Percentiles rank a stretch among this genome's conserved stretches.
Conservation (phyloP, 805 yeast species). For the Yarrowia osloensis region DNA sequence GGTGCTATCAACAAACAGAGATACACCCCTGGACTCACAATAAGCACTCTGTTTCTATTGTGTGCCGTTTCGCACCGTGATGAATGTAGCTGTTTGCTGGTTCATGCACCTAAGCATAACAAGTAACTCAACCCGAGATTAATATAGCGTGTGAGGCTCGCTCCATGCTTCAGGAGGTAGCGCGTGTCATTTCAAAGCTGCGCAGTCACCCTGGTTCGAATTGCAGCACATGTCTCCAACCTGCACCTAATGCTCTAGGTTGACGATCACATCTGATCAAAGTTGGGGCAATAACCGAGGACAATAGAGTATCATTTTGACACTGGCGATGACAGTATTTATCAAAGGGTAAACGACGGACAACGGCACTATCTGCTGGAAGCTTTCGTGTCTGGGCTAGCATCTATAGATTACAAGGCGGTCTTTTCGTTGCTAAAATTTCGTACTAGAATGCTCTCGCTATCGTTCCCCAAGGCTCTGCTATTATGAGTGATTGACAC, state of each 20-base stretch:
- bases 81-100: too few species aligned
- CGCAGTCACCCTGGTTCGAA: neutral
- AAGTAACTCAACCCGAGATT: conserved; percentile 29
- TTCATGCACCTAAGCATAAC: conserved; percentile 14
- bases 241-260: neutral
- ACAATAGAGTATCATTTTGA: neutral
- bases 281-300: conserved; percentile 9
- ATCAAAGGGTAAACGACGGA: neutral
- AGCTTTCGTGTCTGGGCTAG: neutral
- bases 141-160: conserved; percentile 5
- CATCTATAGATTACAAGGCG: neutral
- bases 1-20: too few species aligned
- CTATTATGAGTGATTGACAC: neutral
- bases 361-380: neutral
- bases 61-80: too few species aligned
- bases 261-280: neutral
- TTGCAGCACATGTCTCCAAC: neutral
- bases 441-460: neutral
- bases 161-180: conserved; percentile 1
- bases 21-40: too few species aligned
- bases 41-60: too few species aligned
- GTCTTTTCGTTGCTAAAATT: neutral
- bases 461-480: neutral
- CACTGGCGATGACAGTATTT: neutral
- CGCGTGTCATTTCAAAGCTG: neutral